These are phyloP conservation scores for Antrodiella citrinella DNA, from an alignment of 768 basidiomycete species.

Conservation along the genomic window DNA sequence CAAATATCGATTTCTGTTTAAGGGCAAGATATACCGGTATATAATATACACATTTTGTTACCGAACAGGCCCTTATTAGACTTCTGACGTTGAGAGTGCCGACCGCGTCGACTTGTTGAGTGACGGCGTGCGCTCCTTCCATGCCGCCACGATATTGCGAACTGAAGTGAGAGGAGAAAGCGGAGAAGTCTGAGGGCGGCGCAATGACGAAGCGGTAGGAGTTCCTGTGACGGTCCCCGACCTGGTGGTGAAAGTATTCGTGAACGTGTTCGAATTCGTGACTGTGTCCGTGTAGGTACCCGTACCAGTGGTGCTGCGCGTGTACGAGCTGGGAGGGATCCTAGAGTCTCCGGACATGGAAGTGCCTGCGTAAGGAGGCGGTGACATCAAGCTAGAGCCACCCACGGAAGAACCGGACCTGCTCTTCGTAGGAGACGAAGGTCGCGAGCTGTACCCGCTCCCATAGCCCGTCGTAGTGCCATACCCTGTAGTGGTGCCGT, in stretches of 20 bases:
- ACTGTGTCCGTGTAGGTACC: conserved; percentile 22
- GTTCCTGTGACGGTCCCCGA: conserved; percentile 26
- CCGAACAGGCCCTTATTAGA: too few species aligned
- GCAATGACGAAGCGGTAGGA: conserved; percentile 44
- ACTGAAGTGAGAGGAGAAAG: conserved; percentile 68
- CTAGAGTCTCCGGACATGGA: conserved; percentile 16
- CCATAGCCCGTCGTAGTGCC: conserved; percentile 20
- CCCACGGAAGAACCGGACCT: too few species aligned
- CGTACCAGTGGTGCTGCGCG: conserved; percentile 23
- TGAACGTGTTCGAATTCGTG: conserved; percentile 19
- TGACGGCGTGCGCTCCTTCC: conserved; percentile 68
- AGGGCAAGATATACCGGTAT: too few species aligned
- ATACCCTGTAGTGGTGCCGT: conserved; percentile 26
- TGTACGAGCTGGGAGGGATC: conserved; percentile 17
- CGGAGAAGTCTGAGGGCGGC: conserved; percentile 55
- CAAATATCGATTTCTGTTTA: too few species aligned
- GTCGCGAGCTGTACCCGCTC: conserved; percentile 31
- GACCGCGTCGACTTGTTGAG: conserved; percentile 20
- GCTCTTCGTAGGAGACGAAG: conserved; percentile 42
- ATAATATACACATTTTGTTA: too few species aligned
- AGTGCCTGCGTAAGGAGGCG: conserved; percentile 32
- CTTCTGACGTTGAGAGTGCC: conserved; percentile 11
- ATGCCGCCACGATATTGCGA: conserved; percentile 69
- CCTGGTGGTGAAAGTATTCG: conserved; percentile 34
- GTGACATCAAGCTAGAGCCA: conserved; percentile 34